Conservation (phyloP, 768 basidiomycete genomes). For the Kondoa subrosea region DNA sequence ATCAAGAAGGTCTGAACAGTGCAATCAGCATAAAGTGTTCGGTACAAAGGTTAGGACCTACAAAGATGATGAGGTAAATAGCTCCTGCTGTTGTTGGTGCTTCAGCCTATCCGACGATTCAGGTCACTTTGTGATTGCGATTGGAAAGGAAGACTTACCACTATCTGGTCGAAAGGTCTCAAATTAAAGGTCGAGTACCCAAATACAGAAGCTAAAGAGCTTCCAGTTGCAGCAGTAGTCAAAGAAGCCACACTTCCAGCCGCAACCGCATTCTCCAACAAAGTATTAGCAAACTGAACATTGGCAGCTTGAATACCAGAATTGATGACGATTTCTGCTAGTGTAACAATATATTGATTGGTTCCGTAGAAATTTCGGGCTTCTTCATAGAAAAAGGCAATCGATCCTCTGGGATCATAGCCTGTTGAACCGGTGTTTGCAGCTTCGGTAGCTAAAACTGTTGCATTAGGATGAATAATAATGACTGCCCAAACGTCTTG, state of each 20-base stretch:
- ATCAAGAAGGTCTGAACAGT: conserved; percentile 33
- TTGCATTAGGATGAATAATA: conserved; percentile 30
- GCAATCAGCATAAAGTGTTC: too few relatives aligned
- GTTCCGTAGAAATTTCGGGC: conserved; percentile 28
- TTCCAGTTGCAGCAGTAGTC: conserved; percentile 16
- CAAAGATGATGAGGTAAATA: conserved; percentile 31
- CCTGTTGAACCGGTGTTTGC: conserved; percentile 18
- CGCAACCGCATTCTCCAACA: conserved; percentile 16
- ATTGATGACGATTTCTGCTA: conserved; percentile 22
- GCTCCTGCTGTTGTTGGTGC: conserved; percentile 30
- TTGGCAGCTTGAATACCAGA: conserved; percentile 22
- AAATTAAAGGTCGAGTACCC: conserved; percentile 28
- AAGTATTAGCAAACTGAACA: conserved; percentile 20
- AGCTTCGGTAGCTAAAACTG: conserved; percentile 28
- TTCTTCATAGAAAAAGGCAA: conserved; percentile 29
- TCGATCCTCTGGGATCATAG: conserved; percentile 29
- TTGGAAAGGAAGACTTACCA: conserved; percentile 22
- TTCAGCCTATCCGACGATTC: conserved; percentile 17
- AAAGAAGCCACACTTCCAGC: conserved; percentile 13
- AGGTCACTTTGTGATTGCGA: background rate
- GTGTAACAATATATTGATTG: conserved; percentile 29
- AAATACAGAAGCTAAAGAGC: conserved; percentile 26
- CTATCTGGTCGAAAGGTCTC: conserved; percentile 30
- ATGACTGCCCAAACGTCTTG: conserved; percentile 30
- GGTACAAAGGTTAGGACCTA: too few relatives aligned